Evolutionary conservation across 2,329 filamentous ascomycete genomes (phyloP).

Genomic region (Aureobasidium sp.): DNA sequence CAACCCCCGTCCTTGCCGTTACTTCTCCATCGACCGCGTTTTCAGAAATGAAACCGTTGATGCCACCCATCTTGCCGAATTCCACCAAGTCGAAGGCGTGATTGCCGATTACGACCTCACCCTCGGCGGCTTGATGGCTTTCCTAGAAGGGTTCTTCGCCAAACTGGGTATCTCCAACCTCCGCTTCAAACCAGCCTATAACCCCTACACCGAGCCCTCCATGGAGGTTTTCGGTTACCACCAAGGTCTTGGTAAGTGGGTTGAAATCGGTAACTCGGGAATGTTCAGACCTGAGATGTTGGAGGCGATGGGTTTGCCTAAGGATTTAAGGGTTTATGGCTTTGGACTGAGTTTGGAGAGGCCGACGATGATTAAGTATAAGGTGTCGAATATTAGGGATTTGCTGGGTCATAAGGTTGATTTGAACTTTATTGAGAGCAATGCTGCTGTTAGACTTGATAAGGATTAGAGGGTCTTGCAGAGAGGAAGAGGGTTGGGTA

Average conservation of each 20-base stretch:
- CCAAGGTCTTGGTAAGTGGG: constrained; percentile 77
- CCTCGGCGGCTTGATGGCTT: constrained; percentile 83
- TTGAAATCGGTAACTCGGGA: constrained; percentile 95
- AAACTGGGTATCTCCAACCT: constrained; percentile 88
- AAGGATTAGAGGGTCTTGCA: too few relatives aligned
- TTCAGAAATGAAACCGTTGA: constrained; percentile 98
- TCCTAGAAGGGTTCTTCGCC: constrained; percentile 91
- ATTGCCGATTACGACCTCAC: constrained; percentile 95
- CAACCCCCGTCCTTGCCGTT: constrained; percentile 77
- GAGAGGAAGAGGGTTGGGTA: too few relatives aligned
- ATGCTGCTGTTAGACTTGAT: constrained; percentile 82
- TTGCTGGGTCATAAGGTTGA: constrained; percentile 93
- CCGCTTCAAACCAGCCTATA: constrained; percentile 95
- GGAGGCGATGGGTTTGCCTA: constrained; percentile 86
- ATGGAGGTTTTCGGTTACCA: constrained; percentile 99
- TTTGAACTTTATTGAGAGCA: constrained; percentile 82
- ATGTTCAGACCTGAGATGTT: constrained; percentile 99
- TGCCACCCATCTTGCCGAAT: constrained; percentile 92
- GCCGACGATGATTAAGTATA: constrained; percentile 95
- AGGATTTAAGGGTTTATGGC: constrained; percentile 86
- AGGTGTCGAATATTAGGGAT: constrained; percentile 75
- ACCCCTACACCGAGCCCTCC: constrained; percentile 88
- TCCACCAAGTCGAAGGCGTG: constrained; percentile 97
- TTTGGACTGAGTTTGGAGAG: constrained; percentile 88
- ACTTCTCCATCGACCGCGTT: constrained; percentile 97